Evolutionary conservation across 1,139 yeast species (phyloP), one percentile per base, ranked within the genome.

Genomic region (Meyerozyma athensensis): DNA sequence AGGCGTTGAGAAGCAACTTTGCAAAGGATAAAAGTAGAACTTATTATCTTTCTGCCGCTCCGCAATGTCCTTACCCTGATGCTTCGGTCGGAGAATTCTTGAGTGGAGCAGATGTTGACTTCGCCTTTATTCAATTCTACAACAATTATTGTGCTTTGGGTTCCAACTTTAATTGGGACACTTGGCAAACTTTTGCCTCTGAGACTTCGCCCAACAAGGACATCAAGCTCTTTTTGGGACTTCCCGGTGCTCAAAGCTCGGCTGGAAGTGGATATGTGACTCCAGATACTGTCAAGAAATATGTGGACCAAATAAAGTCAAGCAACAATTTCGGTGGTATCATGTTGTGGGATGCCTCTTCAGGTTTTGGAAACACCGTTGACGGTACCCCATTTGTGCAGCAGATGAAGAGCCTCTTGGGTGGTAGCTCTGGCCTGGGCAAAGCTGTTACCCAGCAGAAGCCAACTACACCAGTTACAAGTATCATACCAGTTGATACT

Each of bases 1-100:
- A 58, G 8, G 71, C 71, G 42, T 70, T 90, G 51, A 80, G 92
- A 65, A 50, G 56, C 10, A 65, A 75, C 43, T 86, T 75, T 51
- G 64, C 65, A 14, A 56, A 65, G 17, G 81, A 80, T 50, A 33
- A 68, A 18, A 68, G 84, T 16, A 81, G 77, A 58, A 53, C 61
- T 12, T 90, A 85, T 64, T 89, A 85, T 59, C 66, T 90, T 36
- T 78, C 95, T 38, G 96, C 96, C 45, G 95, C 97, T 46, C 97
- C 97, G 19, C 97, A 90, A 67, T 90, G 97, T 67, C 85, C 82
- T 14, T 86, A 81, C 57, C 97, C 97, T 16, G 97, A 90, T 65
- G 87, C 82, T 6, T 78, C 85, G 33, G 79, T 84, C 33, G 95
- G 95, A 44, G 77, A 79, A 39, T 63, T 84, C 26, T 61, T 90